Percentiles rank a stretch among this genome's conserved stretches.
Conservation (phyloP, 352 stramenopile genomes). For the Phytophthora colocasiae region DNA sequence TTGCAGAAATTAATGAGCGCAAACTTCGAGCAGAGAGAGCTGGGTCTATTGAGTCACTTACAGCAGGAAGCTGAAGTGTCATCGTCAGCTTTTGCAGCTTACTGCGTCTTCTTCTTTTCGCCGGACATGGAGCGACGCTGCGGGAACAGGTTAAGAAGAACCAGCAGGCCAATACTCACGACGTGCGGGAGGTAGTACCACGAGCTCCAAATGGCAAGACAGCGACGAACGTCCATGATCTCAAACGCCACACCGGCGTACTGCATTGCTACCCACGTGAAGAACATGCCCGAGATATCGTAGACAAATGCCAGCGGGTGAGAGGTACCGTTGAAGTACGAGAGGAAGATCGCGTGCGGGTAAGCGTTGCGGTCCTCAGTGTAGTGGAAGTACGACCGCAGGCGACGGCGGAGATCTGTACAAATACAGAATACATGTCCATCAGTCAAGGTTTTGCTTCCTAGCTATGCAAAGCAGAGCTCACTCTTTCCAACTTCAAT, state of each 20-base stretch:
- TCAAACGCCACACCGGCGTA: conserved; percentile 88
- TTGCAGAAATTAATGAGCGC: conserved; percentile 7
- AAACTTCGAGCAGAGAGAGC: conserved; percentile 8
- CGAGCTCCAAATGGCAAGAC: conserved; percentile 76
- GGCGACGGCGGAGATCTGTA: conserved; percentile 73
- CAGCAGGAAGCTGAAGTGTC: conserved; percentile 7
- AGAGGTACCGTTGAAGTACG: conserved; percentile 76
- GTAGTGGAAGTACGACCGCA: conserved; percentile 87
- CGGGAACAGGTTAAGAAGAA: conserved; percentile 68
- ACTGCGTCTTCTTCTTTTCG: conserved; percentile 68
- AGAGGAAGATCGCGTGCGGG: conserved; percentile 82
- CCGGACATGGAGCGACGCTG: conserved; percentile 41
- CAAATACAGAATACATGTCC: neutral
- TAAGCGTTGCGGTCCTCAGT: conserved; percentile 83
- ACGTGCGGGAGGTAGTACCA: conserved; percentile 87
- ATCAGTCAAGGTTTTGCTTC: conserved; percentile 6
- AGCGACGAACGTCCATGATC: conserved; percentile 81
- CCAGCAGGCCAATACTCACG: conserved; percentile 63
- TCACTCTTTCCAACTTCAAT: conserved; percentile 87
- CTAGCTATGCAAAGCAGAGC: conserved; percentile 13
- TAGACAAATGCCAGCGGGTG: conserved; percentile 84
- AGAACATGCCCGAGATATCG: conserved; percentile 71
- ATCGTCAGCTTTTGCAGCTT: conserved; percentile 26
- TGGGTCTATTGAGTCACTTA: conserved; percentile 41
- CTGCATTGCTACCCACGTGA: conserved; percentile 88